Evolutionary conservation across 495 filamentous ascomycete species (phyloP), one percentile per base, ranked within the genome.

Genomic region (Talaromyces stipitatus): DNA sequence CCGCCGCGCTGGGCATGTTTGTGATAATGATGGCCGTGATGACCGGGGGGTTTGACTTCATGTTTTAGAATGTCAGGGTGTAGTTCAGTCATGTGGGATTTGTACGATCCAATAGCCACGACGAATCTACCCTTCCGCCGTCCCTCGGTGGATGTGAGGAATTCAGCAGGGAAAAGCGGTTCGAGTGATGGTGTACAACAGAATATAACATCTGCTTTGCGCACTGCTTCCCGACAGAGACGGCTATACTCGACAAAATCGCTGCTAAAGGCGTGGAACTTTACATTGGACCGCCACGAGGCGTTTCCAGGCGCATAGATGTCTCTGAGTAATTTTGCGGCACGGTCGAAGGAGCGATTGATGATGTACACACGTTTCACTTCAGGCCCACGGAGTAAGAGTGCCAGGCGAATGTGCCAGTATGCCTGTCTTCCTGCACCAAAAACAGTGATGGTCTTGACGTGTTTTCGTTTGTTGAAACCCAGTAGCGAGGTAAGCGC

Each of bases 341-440:
- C 83, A 2, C 77, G 79, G 1, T 85, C 78, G 63, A 87, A 88
- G 8, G 83, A 85, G 46, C 82, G 82, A 65, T 90, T 92, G 60
- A 95, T 80, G 61, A 96, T 86, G 72, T 87, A 84, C 14, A 96
- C 79, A 48, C 86, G 80, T 58, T 85, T 82, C 61, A 95, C 86
- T 5, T 88, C 89, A 12, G 69, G 59, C 0, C 87, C 85, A 14
- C 86, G 83, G 12, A 95, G 76, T 18, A 90, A 77, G 22, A 98
- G 74, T 0, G 90, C 83, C 11, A 96, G 79, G 0, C 91, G 88
- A 52, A 92, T 83, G 69, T 96, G 91, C 92, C 92, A 98, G 69
- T 89, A 90, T 10, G 94, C 94, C 71, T 96, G 92, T 59, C 85
- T 82, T 22, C 92, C 92, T 11, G 87, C 83, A n/a, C 92, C 94